Evolutionary conservation across 257 asterid genomes (phyloP).

Genomic region (Solanum okadae): DNA sequence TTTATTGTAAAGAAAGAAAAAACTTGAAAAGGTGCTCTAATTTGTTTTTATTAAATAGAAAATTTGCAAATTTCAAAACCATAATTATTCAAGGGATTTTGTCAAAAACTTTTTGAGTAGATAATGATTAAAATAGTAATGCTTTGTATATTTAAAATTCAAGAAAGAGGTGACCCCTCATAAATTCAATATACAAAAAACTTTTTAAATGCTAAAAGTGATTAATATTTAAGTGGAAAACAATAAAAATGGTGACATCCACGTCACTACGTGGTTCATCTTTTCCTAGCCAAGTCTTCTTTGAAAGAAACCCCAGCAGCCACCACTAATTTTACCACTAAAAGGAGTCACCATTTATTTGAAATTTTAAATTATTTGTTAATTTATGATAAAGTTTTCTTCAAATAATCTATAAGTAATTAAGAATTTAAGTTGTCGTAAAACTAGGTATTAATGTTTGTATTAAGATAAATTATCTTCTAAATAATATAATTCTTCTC

Average conservation of each 20-base stretch:
- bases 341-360: background rate
- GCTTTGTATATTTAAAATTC: background rate
- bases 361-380: background rate
- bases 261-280: slow-evolving; percentile 9
- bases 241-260: slow-evolving; percentile 18
- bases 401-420: background rate
- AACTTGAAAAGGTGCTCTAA: background rate
- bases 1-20: background rate
- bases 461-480: background rate
- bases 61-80: background rate
- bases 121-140: background rate
- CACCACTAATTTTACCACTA: background rate
- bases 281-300: background rate
- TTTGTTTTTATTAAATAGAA: too few relatives aligned
- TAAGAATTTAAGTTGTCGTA: background rate
- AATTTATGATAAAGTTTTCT: background rate
- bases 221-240: slow-evolving; percentile 1
- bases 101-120: background rate
- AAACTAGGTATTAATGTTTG: background rate
- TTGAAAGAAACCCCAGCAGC: background rate
- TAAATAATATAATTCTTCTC: background rate
- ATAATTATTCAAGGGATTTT: background rate
- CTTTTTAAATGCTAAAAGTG: background rate
- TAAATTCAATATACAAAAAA: background rate
- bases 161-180: background rate